Base-by-base conservation (phyloP, 805 yeast species). In the Barnettozyma californica region DNA sequence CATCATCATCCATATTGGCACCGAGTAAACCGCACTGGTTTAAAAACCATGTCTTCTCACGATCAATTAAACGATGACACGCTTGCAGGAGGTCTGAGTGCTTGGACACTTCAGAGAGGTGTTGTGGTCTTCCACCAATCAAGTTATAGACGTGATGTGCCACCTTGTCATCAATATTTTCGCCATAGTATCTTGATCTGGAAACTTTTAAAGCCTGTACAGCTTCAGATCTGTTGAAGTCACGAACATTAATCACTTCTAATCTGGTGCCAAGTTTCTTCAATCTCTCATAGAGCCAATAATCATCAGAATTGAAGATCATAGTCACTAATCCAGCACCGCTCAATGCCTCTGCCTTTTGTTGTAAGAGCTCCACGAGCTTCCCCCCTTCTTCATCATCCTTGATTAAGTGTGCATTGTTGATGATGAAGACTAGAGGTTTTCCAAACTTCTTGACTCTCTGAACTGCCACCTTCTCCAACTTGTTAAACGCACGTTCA, bases 41-140 rank as follows among this genome's bases (percentile, higher is more conserved):
- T 54, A 87, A 70, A 53, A 87, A 84, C 95, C 95, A 87, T 0
- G 90, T 85, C 61, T 84, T 85, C 56, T 87, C 95, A 9, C 84
- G 70, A 61, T 87, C 94, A 48, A 87, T 85, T 31, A 87, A 71
- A 50, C 73, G 75, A 56, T 85, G 85, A 53, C 87, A 80, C 0
- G 89, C 89, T 31, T 66, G 64, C 29, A 83, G 57, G 57, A 81
- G 69, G 56, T 83, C 79, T 20, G 59, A 53, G 45, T 81, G 83
- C 33, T 81, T 70, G 0, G 87, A 78, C 1, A 84, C 92, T 42
- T 83, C 83, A 2, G 85, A 77, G 4, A 87, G 65, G 63, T 87
- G 92, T 64, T 87, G 95, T 0, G 95, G 90, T 43, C 95, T 72
- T 1, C 95, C 95, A 2, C 95, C 95, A 41, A 87, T 78, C 34